Percentiles rank a stretch among this genome's conserved stretches.
These are phyloP conservation scores for Chrysosporium queenslandicum DNA, from an alignment of 2,329 filamentous ascomycete genomes.

Conservation along the genomic window DNA sequence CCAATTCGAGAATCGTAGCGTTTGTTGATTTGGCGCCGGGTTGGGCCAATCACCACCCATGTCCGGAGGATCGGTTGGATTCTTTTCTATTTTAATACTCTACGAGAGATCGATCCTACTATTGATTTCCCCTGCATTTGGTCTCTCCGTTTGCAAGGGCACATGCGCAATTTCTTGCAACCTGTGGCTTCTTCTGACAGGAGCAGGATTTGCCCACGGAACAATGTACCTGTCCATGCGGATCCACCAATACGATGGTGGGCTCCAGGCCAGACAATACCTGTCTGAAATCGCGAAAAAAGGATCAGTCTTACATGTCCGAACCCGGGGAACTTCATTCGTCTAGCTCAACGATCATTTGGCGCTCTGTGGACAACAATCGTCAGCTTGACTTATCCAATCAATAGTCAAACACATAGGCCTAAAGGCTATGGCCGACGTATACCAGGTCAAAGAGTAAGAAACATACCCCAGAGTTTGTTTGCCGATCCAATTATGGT, in stretches of 20 bases:
- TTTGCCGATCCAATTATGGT: conserved; percentile 60
- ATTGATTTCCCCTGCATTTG: background rate
- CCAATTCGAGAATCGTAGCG: background rate
- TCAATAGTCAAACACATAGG: too few species aligned
- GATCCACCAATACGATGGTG: background rate
- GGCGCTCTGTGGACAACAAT: conserved; percentile 1
- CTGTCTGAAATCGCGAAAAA: too few species aligned
- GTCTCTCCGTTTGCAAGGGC: background rate
- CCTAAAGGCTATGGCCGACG: background rate
- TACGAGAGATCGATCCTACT: background rate
- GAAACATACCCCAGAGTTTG: conserved; percentile 49
- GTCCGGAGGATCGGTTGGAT: background rate
- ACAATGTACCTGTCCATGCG: background rate
- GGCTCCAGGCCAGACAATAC: too few species aligned
- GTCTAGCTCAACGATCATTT: conserved; percentile 13
- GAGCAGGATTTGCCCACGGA: too few species aligned
- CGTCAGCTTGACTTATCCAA: background rate
- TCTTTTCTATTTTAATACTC: background rate
- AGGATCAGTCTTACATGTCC: background rate
- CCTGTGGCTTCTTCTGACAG: too few species aligned
- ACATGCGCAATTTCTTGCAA: background rate
- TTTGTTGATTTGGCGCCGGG: background rate
- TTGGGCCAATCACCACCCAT: background rate
- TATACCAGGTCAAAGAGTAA: background rate
- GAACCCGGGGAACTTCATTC: conserved; percentile 1